Percentiles rank a stretch among this genome's conserved stretches.
Evolutionary conservation across 768 basidiomycete species (phyloP).

Genomic region (Mycena kentingensis): DNA sequence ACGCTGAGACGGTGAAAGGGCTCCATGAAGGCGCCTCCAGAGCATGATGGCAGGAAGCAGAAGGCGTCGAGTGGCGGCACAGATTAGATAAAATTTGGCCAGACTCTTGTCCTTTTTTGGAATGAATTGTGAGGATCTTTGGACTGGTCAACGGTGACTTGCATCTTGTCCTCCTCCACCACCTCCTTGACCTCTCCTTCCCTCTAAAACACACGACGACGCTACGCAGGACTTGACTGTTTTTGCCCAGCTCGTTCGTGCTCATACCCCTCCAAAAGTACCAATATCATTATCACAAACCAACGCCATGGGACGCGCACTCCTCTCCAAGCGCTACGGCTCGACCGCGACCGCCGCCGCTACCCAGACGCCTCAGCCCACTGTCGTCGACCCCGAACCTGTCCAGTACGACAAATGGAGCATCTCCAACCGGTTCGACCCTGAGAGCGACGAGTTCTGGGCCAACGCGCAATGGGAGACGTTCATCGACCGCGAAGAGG

Average conservation of each 20-base stretch:
- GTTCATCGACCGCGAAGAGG: conserved; percentile 51
- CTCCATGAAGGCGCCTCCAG: too few species aligned
- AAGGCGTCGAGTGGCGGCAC: too few species aligned
- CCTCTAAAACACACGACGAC: background rate
- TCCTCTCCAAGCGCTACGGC: conserved; percentile 52
- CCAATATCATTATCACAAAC: conserved; percentile 7
- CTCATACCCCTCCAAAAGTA: background rate
- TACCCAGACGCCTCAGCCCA: background rate
- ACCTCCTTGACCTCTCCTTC: background rate
- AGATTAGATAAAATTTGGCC: too few species aligned
- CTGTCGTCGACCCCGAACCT: conserved; percentile 22
- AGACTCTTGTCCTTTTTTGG: too few species aligned
- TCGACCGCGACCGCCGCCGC: conserved; percentile 37
- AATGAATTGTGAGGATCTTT: background rate
- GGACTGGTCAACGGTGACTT: background rate
- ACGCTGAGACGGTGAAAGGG: too few species aligned
- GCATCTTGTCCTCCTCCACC: background rate
- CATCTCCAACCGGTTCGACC: conserved; percentile 68
- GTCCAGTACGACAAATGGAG: conserved; percentile 61
- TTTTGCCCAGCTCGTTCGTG: conserved; percentile 10
- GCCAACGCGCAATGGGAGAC: conserved; percentile 65
- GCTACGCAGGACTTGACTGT: conserved; percentile 19
- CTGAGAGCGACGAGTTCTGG: conserved; percentile 81
- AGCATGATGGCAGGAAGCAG: too few species aligned
- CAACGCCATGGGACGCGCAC: conserved; percentile 56